phyloP scores from a whole-genome alignment of 2,329 filamentous ascomycete genomes.

The Microsporum canis region DNA sequence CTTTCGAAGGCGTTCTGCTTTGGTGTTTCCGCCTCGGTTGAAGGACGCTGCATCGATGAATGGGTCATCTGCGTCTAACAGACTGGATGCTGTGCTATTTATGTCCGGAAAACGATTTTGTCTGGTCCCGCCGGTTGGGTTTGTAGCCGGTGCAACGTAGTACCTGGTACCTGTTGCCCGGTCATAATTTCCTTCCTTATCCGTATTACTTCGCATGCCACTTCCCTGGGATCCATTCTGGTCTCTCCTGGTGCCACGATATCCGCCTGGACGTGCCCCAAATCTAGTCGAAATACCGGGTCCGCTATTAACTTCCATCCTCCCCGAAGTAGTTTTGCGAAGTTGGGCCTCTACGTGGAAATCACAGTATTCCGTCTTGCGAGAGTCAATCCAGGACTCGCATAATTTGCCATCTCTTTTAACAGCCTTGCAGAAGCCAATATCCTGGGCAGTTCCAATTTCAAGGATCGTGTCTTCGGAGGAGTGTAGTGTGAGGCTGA shows the following conservation, averaged over 20 bases:
- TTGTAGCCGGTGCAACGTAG: conserved; percentile 31
- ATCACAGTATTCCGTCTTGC: conserved; percentile 83
- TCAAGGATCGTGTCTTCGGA: conserved; percentile 85
- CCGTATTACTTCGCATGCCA: conserved; percentile 23
- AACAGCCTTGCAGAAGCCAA: conserved; percentile 76
- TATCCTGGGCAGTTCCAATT: conserved; percentile 69
- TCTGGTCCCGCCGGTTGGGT: conserved; percentile 6
- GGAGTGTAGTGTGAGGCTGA: conserved; percentile 73
- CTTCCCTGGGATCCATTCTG: conserved; percentile 15
- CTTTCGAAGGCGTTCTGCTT: conserved; percentile 33
- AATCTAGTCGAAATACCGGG: conserved; percentile 37
- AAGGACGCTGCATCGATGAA: conserved; percentile 30
- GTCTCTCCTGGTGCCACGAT: conserved; percentile 16
- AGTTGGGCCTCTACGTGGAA: conserved; percentile 80
- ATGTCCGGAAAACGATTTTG: not conserved
- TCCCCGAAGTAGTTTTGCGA: conserved; percentile 53
- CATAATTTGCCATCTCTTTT: conserved; percentile 77
- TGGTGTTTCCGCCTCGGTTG: conserved; percentile 30
- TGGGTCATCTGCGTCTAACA: conserved; percentile 35
- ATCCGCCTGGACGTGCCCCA: conserved; percentile 17
- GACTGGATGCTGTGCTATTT: conserved; percentile 26
- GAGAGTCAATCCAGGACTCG: conserved; percentile 72
- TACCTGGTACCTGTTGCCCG: conserved; percentile 33
- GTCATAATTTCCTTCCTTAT: conserved; percentile 30
- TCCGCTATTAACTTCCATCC: conserved; percentile 71